A percentile compares a stretch with the other conserved stretches of the same genome.
Evolutionary conservation across 768 basidiomycete genomes (phyloP).

Genomic region (Naganishia vaughanmartiniae): DNA sequence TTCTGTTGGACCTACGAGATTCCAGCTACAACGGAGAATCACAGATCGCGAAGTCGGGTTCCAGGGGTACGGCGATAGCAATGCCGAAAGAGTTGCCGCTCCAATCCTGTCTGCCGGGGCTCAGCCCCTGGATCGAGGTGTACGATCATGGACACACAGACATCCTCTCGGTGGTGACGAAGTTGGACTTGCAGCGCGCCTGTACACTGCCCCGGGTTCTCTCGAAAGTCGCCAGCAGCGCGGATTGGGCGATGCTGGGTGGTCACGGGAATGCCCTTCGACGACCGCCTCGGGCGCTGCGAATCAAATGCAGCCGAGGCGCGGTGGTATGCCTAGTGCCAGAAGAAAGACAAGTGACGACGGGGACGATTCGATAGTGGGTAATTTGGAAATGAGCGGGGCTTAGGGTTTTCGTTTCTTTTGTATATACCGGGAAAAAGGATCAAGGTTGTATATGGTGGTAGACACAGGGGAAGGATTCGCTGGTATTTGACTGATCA

Average conservation of each 20-base stretch:
- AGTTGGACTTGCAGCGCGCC: background rate
- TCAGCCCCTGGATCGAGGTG: conserved; percentile 7
- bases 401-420: background rate
- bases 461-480: background rate
- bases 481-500: too few relatives aligned
- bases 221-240: conserved; percentile 8
- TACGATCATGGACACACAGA: background rate
- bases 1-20: background rate
- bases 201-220: conserved; percentile 19
- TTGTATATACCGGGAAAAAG: background rate
- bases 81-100: background rate
- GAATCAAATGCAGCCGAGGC: background rate
- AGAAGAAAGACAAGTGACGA: conserved; percentile 19
- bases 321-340: background rate
- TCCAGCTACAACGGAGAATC: background rate
- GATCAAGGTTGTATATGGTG: background rate
- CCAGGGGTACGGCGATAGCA: background rate
- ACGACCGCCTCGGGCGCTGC: background rate
- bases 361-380: conserved; percentile 28
- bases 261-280: background rate
- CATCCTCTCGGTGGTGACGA: background rate
- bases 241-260: background rate
- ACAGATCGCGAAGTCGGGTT: conserved; percentile 3
- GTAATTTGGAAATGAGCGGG: conserved; percentile 26
- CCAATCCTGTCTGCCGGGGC: conserved; percentile 18